Evolutionary conservation across 164 flowering plant genomes (phyloP).

Genomic region (Berberis vulgaris): DNA sequence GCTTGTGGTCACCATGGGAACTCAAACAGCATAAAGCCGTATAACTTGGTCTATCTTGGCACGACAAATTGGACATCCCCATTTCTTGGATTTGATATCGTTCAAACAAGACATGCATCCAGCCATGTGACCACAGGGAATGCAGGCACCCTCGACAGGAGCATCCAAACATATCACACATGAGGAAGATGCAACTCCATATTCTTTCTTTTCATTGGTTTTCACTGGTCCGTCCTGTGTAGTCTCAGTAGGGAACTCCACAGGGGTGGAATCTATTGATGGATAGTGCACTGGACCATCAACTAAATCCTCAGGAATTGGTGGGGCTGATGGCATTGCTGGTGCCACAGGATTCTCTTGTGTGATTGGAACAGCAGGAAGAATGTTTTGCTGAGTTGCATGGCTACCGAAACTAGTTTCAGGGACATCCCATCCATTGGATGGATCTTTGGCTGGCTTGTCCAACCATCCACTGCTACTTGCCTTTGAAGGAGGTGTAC

Average conservation of each 20-base stretch:
- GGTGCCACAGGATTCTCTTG: constrained; percentile 10
- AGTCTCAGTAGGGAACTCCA: constrained; percentile 21
- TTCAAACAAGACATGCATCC: constrained; percentile 94
- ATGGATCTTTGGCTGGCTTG: constrained; percentile 10
- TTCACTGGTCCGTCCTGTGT: constrained; percentile 11
- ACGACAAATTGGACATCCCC: constrained; percentile 98
- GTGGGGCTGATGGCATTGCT: constrained; percentile 65
- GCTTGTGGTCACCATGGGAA: neutral
- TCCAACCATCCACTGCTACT: constrained; percentile 20
- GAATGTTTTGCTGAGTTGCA: constrained; percentile 14
- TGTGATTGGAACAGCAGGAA: constrained; percentile 5
- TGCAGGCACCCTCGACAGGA: constrained; percentile 83
- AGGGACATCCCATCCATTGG: constrained; percentile 13
- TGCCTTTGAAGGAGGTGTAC: constrained; percentile 23
- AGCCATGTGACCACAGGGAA: constrained; percentile 98
- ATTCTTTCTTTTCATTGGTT: constrained; percentile 19
- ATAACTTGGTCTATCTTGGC: constrained; percentile 66
- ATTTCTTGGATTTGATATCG: constrained; percentile 61
- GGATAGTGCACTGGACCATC: constrained; percentile 74
- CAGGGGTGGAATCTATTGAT: constrained; percentile 45
- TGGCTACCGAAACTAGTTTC: constrained; percentile 32
- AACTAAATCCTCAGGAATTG: constrained; percentile 24
- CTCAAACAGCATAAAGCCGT: constrained; percentile 65
- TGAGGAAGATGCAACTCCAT: constrained; percentile 25
- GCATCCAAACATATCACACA: constrained; percentile 93